phyloP scores from a whole-genome alignment of 2,329 filamentous ascomycete species.

The Volutella citrinella region DNA sequence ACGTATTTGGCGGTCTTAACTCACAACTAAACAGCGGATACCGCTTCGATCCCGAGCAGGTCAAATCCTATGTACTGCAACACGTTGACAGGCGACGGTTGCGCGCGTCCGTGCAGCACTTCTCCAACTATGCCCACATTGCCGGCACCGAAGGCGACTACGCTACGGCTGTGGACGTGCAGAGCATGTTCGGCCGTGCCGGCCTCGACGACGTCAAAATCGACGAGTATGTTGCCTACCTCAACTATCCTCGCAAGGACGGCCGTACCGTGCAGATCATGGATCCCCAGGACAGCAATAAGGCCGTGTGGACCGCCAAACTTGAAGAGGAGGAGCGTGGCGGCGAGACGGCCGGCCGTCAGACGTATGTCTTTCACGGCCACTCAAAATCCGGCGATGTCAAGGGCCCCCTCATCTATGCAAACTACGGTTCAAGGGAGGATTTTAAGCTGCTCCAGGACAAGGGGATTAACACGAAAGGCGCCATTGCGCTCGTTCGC shows the following conservation, averaged over 20 bases:
- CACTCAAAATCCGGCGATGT: slow-evolving; percentile 85
- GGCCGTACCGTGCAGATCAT: slow-evolving; percentile 82
- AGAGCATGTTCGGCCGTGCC: slow-evolving; percentile 69
- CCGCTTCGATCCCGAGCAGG: slow-evolving; percentile 75
- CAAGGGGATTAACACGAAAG: slow-evolving; percentile 69
- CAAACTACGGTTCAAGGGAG: slow-evolving; percentile 81
- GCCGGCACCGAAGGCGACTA: slow-evolving; percentile 94
- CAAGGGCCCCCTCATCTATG: slow-evolving; percentile 83
- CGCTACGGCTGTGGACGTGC: slow-evolving; percentile 78
- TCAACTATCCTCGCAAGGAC: slow-evolving; percentile 81
- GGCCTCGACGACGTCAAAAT: slow-evolving; percentile 72
- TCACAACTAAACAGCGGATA: slow-evolving; percentile 64
- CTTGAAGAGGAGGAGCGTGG: slow-evolving; percentile 77
- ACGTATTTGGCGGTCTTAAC: slow-evolving; percentile 69
- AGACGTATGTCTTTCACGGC: slow-evolving; percentile 82
- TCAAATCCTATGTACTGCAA: slow-evolving; percentile 71
- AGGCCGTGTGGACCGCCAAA: slow-evolving; percentile 71
- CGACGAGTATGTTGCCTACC: slow-evolving; percentile 81
- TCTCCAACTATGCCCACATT: slow-evolving; percentile 83
- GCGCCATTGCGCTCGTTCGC: slow-evolving; percentile 79
- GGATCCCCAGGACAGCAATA: slow-evolving; percentile 53
- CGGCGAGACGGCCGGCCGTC: slow-evolving; percentile 57
- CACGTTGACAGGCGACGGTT: slow-evolving; percentile 69
- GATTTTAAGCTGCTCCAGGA: slow-evolving; percentile 76
- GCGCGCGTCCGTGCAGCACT: slow-evolving; percentile 69